A percentile compares a stretch with the other conserved stretches of the same genome.
Evolutionary conservation across 2,329 filamentous ascomycete genomes (phyloP).

Genomic region (Ascochyta lentis): DNA sequence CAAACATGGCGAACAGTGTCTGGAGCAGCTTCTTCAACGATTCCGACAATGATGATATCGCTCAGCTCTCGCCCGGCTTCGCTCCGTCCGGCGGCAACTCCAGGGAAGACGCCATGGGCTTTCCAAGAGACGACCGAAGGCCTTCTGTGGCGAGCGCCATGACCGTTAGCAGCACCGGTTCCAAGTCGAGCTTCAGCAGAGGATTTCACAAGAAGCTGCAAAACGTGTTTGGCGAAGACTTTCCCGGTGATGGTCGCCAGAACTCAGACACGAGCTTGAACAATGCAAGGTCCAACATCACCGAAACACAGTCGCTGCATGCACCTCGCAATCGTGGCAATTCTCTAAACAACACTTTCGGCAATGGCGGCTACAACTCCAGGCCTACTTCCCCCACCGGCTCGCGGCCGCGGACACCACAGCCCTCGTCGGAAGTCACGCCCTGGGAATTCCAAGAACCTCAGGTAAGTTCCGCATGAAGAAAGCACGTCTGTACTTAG

Average conservation of each 20-base stretch:
- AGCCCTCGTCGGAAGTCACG: conserved; percentile 90
- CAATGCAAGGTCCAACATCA: conserved; percentile 55
- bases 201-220: conserved; percentile 79
- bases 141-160: conserved; percentile 89
- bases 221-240: conserved; percentile 92
- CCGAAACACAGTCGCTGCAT: conserved; percentile 65
- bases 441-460: conserved; percentile 95
- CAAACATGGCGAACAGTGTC: conserved; percentile 53
- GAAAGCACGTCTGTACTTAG: background rate
- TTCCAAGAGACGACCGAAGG: conserved; percentile 71
- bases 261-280: conserved; percentile 73
- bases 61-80: conserved; percentile 74
- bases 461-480: conserved; percentile 62
- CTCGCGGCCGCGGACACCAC: conserved; percentile 81
- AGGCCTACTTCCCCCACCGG: conserved; percentile 73
- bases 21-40: conserved; percentile 74
- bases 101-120: conserved; percentile 55
- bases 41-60: conserved; percentile 73
- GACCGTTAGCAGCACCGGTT: conserved; percentile 84
- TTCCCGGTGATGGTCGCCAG: conserved; percentile 67
- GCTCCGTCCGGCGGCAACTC: conserved; percentile 60
- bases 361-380: conserved; percentile 56
- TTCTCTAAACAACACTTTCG: conserved; percentile 72
- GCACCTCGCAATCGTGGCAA: conserved; percentile 80
- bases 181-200: conserved; percentile 73